These are phyloP conservation scores for Xylaria sp. DNA, from an alignment of 2,329 filamentous ascomycete genomes.

Conservation along the genomic window DNA sequence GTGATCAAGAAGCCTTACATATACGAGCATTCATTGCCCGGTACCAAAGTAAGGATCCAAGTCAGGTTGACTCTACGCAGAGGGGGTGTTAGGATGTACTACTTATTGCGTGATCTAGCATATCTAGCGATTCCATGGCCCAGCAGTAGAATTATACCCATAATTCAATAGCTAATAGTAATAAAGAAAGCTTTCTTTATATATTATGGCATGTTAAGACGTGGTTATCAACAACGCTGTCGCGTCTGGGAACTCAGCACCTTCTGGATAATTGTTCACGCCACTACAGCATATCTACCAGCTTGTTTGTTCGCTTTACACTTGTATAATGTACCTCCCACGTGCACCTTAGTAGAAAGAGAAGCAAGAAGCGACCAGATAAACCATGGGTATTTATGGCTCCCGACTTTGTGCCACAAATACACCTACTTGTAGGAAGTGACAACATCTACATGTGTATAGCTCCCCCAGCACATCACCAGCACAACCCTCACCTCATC, in stretches of 20 bases:
- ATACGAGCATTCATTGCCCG: not conserved
- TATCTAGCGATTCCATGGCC: not conserved
- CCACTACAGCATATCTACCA: not conserved
- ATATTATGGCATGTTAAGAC: not conserved
- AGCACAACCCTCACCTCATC: not conserved
- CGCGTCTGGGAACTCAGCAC: too few relatives aligned
- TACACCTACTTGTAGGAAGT: not conserved
- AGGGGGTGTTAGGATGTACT: not conserved
- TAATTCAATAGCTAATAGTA: not conserved
- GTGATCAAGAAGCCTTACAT: not conserved
- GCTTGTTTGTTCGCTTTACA: not conserved
- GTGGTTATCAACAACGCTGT: not conserved
- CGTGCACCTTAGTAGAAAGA: not conserved
- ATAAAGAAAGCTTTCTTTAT: not conserved
- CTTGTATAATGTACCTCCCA: not conserved
- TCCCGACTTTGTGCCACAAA: not conserved
- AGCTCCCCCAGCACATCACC: not conserved
- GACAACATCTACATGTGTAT: not conserved
- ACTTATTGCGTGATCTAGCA: not conserved
- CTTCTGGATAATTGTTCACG: slow-evolving; percentile 1
- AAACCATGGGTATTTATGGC: not conserved
- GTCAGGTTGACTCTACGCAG: not conserved
- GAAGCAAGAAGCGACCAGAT: not conserved
- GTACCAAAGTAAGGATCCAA: not conserved
- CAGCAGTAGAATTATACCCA: not conserved